A percentile compares a stretch with the other conserved stretches of the same genome.
These are phyloP conservation scores for Elsinoe ampelina DNA, from an alignment of 2,329 filamentous ascomycete genomes.

Conservation along the genomic window DNA sequence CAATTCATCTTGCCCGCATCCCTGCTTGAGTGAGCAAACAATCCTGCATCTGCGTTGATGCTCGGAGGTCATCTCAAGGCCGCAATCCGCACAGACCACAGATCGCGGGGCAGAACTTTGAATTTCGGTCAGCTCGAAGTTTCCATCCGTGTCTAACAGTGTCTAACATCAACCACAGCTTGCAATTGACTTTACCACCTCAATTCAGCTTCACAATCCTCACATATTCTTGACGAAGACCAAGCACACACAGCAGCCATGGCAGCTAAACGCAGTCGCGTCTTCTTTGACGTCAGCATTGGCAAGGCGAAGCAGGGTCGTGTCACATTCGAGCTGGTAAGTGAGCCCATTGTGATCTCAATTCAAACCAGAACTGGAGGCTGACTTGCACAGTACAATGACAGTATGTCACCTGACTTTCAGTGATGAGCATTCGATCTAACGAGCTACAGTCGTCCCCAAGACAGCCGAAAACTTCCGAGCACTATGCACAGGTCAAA, in stretches of 20 bases:
- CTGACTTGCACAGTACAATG: constrained; percentile 30
- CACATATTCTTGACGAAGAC: neutral
- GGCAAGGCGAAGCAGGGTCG: constrained; percentile 65
- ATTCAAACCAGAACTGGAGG: neutral
- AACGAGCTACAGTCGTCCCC: constrained; percentile 57
- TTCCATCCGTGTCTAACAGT: neutral
- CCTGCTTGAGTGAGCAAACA: constrained; percentile 25
- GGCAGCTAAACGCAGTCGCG: constrained; percentile 51
- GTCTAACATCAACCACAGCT: neutral
- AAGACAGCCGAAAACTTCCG: constrained; percentile 98
- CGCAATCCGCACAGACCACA: constrained; percentile 5
- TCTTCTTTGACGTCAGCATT: constrained; percentile 90
- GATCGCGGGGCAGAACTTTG: constrained; percentile 7
- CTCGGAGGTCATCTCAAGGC: neutral
- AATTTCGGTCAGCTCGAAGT: constrained; percentile 10
- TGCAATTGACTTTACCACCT: neutral
- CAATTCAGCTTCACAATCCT: neutral
- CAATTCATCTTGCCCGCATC: constrained; percentile 28
- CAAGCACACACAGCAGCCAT: constrained; percentile 3
- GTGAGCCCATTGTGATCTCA: constrained; percentile 21
- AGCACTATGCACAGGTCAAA: constrained; percentile 87
- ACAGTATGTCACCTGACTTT: constrained; percentile 24
- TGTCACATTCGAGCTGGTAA: constrained; percentile 74
- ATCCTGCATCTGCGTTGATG: neutral
- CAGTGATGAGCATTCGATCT: neutral